A percentile compares a stretch with the other conserved stretches of the same genome.
Evolutionary conservation across 495 filamentous ascomycete species (phyloP).

Genomic region (Podospora comata): DNA sequence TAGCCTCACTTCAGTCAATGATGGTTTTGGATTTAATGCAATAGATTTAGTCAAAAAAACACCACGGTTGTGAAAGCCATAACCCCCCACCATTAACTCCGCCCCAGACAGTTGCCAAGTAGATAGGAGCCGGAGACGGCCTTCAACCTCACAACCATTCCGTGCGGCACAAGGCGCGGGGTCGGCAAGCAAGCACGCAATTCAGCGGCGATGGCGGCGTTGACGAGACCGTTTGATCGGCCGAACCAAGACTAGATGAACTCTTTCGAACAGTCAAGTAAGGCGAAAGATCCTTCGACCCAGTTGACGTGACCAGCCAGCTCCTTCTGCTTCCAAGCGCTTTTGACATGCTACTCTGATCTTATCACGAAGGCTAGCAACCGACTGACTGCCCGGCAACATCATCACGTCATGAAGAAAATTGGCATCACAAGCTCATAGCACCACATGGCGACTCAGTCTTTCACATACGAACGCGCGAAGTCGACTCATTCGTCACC

Average conservation of each 20-base stretch:
- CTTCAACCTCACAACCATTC: not conserved
- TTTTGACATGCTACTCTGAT: not conserved
- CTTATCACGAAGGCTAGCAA: not conserved
- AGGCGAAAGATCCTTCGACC: not conserved
- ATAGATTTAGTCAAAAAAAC: no score
- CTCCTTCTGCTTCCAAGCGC: not conserved
- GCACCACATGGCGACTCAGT: not conserved
- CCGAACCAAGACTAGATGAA: not conserved
- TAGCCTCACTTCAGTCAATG: no score
- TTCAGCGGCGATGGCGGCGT: not conserved
- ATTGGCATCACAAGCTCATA: not conserved
- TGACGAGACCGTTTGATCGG: not conserved
- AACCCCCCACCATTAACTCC: not conserved
- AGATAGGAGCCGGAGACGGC: not conserved
- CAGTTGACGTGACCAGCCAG: not conserved
- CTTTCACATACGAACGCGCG: not conserved
- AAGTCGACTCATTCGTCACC: not conserved
- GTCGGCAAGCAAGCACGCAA: not conserved
- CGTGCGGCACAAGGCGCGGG: not conserved
- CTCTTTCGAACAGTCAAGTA: not conserved
- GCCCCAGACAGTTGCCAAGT: not conserved
- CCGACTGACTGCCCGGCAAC: no score
- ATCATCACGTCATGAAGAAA: not conserved
- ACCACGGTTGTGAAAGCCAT: no score
- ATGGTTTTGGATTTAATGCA: no score